Evolutionary conservation across 2,329 filamentous ascomycete genomes (phyloP).

Genomic region (Paraphoma chrysanthemicola): DNA sequence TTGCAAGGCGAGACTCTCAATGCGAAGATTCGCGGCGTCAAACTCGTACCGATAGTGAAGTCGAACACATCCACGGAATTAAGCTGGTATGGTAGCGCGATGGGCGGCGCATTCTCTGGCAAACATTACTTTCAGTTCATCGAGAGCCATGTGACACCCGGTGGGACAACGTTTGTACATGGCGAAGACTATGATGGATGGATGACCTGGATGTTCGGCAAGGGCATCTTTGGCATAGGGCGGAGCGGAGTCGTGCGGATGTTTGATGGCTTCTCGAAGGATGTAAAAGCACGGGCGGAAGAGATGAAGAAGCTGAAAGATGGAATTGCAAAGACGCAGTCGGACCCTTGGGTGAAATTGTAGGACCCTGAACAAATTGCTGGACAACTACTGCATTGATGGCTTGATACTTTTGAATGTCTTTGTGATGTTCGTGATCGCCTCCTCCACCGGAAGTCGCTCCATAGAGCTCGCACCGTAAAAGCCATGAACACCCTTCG

Average conservation of each 20-base stretch:
- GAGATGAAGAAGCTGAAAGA: neutral
- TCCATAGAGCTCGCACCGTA: slow-evolving; percentile 76
- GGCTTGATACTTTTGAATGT: slow-evolving; percentile 57
- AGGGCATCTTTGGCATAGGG: neutral
- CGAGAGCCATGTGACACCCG: slow-evolving; percentile 2
- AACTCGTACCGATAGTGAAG: neutral
- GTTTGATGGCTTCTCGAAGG: slow-evolving; percentile 2
- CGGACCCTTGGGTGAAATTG: neutral
- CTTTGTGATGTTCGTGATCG: slow-evolving; percentile 65
- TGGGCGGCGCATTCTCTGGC: slow-evolving; percentile 6
- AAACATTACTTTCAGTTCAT: slow-evolving; percentile 9
- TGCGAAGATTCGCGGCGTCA: neutral
- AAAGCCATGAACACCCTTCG: slow-evolving; percentile 72
- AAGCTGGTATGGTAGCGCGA: slow-evolving; percentile 3
- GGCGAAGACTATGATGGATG: slow-evolving; percentile 10
- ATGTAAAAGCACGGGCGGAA: slow-evolving; percentile 5
- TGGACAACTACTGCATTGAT: slow-evolving; percentile 1
- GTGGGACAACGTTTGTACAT: slow-evolving; percentile 8
- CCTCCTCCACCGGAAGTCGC: slow-evolving; percentile 70
- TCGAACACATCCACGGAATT: slow-evolving; percentile 3
- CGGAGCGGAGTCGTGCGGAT: neutral
- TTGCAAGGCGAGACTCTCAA: slow-evolving; percentile 1
- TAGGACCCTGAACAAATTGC: neutral
- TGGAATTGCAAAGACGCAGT: neutral
- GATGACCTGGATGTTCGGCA: slow-evolving; percentile 6